Percentiles rank a stretch among this genome's conserved stretches.
Evolutionary conservation across 2,329 filamentous ascomycete species (phyloP).

Genomic region (Talaromyces verruculosus): DNA sequence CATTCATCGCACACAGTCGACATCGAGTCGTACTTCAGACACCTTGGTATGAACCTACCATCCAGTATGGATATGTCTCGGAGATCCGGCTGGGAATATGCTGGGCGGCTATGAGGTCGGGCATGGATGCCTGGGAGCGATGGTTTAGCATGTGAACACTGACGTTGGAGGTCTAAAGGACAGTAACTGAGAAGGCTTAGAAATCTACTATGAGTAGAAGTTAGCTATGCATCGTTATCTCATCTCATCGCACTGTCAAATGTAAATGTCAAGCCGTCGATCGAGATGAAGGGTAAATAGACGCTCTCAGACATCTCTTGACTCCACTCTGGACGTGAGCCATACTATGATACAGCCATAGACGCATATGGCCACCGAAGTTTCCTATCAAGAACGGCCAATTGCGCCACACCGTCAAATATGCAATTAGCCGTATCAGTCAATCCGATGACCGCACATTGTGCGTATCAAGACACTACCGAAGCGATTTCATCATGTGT

Average conservation of each 20-base stretch:
- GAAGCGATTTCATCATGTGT: not conserved
- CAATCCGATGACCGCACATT: not conserved
- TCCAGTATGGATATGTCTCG: not conserved
- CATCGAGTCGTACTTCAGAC: not conserved
- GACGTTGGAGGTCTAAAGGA: not conserved
- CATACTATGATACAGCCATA: not conserved
- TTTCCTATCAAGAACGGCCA: not conserved
- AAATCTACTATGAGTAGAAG: not conserved
- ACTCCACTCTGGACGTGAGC: not conserved
- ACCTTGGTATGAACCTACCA: not conserved
- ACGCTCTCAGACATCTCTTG: conserved; percentile 1
- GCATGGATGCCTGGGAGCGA: not conserved
- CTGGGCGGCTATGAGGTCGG: not conserved
- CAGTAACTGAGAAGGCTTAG: not conserved
- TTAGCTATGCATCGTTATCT: not conserved
- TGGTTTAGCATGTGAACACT: not conserved
- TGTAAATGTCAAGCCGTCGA: not conserved
- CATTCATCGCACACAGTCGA: not conserved
- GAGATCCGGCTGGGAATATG: not conserved
- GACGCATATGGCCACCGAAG: not conserved
- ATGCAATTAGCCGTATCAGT: conserved; percentile 1
- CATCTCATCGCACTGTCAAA: not conserved
- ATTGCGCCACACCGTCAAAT: conserved; percentile 8
- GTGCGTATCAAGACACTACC: not conserved
- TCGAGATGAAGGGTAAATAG: conserved; percentile 1